phyloP scores from a whole-genome alignment of 768 basidiomycete genomes.

The Boletus bicolor region DNA sequence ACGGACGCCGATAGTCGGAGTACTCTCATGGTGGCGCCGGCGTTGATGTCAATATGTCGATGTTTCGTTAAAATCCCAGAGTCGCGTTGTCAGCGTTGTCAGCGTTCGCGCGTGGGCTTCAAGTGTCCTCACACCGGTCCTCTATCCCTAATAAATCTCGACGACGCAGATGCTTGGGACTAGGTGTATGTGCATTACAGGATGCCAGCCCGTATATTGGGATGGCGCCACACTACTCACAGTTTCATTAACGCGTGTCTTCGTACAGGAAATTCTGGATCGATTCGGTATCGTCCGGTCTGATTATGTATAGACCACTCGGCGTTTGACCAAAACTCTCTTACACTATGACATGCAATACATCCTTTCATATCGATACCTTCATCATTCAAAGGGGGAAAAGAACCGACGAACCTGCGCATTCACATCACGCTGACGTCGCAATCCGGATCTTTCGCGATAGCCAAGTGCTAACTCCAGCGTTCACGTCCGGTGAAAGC shows the following conservation, averaged over 20 bases:
- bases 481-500: not conserved
- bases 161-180: constrained; percentile 7
- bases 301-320: constrained; percentile 4
- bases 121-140: not conserved
- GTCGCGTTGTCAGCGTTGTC: not conserved
- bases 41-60: not conserved
- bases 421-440: not conserved
- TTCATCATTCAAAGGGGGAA: not conserved
- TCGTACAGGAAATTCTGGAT: constrained; percentile 12
- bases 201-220: not conserved
- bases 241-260: not conserved
- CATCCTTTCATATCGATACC: not conserved
- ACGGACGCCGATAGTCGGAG: not conserved
- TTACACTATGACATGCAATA: not conserved
- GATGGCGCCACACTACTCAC: not conserved
- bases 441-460: not conserved
- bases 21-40: constrained; percentile 4
- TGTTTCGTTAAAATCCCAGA: not conserved
- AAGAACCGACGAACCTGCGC: not conserved
- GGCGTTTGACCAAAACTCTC: not conserved
- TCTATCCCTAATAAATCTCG: constrained; percentile 5
- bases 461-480: not conserved
- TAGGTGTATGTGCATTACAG: constrained; percentile 14
- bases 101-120: not conserved
- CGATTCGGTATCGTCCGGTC: not conserved